Conservation (phyloP, 139 green algal species). For the Pseudopediastrum boryanum region DNA sequence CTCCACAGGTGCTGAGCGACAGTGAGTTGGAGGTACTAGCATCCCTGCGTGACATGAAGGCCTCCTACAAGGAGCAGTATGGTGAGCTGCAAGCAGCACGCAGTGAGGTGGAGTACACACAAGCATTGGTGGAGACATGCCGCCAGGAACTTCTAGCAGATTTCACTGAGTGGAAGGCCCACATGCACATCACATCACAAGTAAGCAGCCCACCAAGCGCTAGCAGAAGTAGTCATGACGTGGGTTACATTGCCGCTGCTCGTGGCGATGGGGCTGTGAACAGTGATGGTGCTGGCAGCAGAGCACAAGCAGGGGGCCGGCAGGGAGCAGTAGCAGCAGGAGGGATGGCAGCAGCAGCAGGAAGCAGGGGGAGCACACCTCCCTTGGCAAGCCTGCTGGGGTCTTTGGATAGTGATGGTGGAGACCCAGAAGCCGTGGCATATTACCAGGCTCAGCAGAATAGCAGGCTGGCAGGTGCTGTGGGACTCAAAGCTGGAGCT, state of each 20-base stretch:
- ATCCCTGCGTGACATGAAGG: slow-evolving; percentile 23
- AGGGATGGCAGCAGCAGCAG: neutral
- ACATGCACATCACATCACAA: slow-evolving; percentile 3
- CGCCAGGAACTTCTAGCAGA: slow-evolving; percentile 51
- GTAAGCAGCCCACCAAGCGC: neutral
- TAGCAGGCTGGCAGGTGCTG: too few species aligned
- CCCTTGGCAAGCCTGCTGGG: slow-evolving; percentile 29
- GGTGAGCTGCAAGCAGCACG: slow-evolving; percentile 39
- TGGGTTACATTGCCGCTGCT: too few species aligned
- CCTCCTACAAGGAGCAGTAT: slow-evolving; percentile 19
- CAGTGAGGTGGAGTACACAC: slow-evolving; percentile 62
- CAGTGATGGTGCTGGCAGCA: too few species aligned
- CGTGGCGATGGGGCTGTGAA: too few species aligned
- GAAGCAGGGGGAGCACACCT: neutral
- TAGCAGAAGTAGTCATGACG: neutral
- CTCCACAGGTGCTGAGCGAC: slow-evolving; percentile 3
- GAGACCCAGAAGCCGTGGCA: slow-evolving; percentile 37
- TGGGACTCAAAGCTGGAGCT: too few species aligned
- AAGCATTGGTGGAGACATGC: slow-evolving; percentile 54
- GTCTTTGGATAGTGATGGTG: neutral
- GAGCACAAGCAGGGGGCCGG: neutral
- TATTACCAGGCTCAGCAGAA: slow-evolving; percentile 52
- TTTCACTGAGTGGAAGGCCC: slow-evolving; percentile 51
- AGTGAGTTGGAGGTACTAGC: slow-evolving; percentile 15
- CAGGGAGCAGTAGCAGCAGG: neutral